A percentile compares a stretch with the other conserved stretches of the same genome.
Evolutionary conservation across 352 stramenopile species (phyloP).

Genomic region (Lagenidium sp.): DNA sequence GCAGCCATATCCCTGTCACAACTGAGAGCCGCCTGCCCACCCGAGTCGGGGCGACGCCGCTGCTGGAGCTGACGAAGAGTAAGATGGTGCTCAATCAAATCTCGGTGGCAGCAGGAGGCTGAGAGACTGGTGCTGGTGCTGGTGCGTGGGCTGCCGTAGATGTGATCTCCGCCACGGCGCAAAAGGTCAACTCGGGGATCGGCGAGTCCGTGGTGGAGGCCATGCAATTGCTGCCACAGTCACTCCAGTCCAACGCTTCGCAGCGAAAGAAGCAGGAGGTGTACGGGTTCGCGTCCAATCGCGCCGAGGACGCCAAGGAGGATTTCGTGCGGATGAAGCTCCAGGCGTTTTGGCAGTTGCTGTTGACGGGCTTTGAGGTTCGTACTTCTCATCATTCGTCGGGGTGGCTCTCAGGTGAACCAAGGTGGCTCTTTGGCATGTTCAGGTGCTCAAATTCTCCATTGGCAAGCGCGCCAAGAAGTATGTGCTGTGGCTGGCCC

Average conservation of each 20-base stretch:
- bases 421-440: too few relatives aligned
- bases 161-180: too few relatives aligned
- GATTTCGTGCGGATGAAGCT: slow-evolving; percentile 25
- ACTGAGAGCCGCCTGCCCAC: too few relatives aligned
- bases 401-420: too few relatives aligned
- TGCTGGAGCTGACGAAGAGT: slow-evolving; percentile 18
- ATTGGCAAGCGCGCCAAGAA: slow-evolving; percentile 35
- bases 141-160: too few relatives aligned
- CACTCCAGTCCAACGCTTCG: slow-evolving; percentile 6
- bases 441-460: slow-evolving; percentile 31
- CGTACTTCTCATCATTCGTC: too few relatives aligned
- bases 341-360: slow-evolving; percentile 43
- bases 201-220: slow-evolving; percentile 23
- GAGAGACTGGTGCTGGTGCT: too few relatives aligned
- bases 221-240: slow-evolving; percentile 21
- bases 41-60: too few relatives aligned
- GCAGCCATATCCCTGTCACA: too few relatives aligned
- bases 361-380: slow-evolving; percentile 46
- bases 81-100: too few relatives aligned
- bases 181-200: too few relatives aligned
- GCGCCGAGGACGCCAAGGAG: slow-evolving; percentile 18
- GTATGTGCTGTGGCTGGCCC: slow-evolving; percentile 35
- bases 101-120: too few relatives aligned
- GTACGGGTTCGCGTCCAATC: slow-evolving; percentile 16
- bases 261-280: slow-evolving; percentile 14